Conservation (phyloP, 352 stramenopile species). For the Phytophthora pluvialis region DNA sequence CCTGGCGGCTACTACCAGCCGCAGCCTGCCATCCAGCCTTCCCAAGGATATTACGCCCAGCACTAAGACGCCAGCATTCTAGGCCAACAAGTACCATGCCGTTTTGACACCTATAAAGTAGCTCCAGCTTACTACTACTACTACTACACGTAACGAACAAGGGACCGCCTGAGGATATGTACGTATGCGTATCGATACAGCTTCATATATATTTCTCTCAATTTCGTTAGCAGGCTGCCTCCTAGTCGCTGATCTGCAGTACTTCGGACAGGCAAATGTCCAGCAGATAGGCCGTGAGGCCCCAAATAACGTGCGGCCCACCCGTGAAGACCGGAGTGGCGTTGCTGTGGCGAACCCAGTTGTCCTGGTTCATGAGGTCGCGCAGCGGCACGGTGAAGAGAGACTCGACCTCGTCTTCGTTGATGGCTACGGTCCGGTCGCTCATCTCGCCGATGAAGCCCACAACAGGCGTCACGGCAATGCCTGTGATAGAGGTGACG, state of each 20-base stretch:
- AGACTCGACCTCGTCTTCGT: slow-evolving; percentile 95
- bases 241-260: slow-evolving; percentile 49
- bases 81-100: slow-evolving; percentile 11
- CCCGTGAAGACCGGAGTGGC: slow-evolving; percentile 94
- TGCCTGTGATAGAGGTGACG: slow-evolving; percentile 94
- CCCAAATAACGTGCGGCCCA: slow-evolving; percentile 96
- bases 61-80: slow-evolving; percentile 11
- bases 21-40: slow-evolving; percentile 34
- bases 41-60: slow-evolving; percentile 40
- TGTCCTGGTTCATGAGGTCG: slow-evolving; percentile 85
- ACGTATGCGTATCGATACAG: slow-evolving; percentile 26
- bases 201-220: slow-evolving; percentile 30
- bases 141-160: neutral
- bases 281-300: slow-evolving; percentile 96
- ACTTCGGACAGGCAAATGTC: slow-evolving; percentile 87
- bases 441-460: slow-evolving; percentile 95
- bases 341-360: slow-evolving; percentile 82
- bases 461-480: slow-evolving; percentile 98
- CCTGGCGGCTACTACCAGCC: slow-evolving; percentile 41
- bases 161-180: neutral
- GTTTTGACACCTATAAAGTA: slow-evolving; percentile 40
- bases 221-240: neutral
- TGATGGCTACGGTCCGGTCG: slow-evolving; percentile 91
- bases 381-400: slow-evolving; percentile 95
- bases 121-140: slow-evolving; percentile 13